These are phyloP conservation scores for Knufia fluminis DNA, from an alignment of 2,329 filamentous ascomycete genomes.

Conservation along the genomic window DNA sequence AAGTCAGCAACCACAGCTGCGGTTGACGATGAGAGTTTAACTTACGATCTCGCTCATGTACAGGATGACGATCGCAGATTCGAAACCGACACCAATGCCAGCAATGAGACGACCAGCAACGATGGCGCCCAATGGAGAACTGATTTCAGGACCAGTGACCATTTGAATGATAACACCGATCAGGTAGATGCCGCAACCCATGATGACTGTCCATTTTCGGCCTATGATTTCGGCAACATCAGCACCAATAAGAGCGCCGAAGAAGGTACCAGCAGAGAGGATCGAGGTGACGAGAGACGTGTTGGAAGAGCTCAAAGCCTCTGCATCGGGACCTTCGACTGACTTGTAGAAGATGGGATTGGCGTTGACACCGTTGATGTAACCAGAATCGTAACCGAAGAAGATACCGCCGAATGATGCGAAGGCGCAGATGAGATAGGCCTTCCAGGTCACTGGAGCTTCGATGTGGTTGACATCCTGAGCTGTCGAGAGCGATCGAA, in stretches of 20 bases:
- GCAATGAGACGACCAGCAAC: constrained; percentile 66
- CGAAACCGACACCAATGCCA: constrained; percentile 70
- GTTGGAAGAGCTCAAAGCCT: constrained; percentile 37
- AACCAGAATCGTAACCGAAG: constrained; percentile 50
- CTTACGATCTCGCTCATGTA: constrained; percentile 73
- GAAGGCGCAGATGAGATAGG: constrained; percentile 51
- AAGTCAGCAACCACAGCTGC: constrained; percentile 12
- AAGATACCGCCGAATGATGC: constrained; percentile 52
- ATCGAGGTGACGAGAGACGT: constrained; percentile 62
- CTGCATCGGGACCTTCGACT: constrained; percentile 29
- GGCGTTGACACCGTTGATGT: constrained; percentile 43
- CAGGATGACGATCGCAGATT: constrained; percentile 69
- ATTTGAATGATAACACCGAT: constrained; percentile 61
- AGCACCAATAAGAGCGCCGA: constrained; percentile 66
- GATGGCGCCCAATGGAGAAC: constrained; percentile 46
- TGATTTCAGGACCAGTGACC: constrained; percentile 32
- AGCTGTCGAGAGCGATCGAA: constrained; percentile 5
- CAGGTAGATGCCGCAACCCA: constrained; percentile 61
- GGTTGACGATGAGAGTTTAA: neutral
- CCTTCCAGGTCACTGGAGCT: constrained; percentile 48
- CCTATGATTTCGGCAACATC: constrained; percentile 64
- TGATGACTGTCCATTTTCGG: constrained; percentile 59
- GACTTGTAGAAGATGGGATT: constrained; percentile 38
- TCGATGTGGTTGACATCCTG: constrained; percentile 46
- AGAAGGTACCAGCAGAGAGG: constrained; percentile 67